Evolutionary conservation across 306 rosid species (phyloP).

Genomic region (Leucaena leucocephala): DNA sequence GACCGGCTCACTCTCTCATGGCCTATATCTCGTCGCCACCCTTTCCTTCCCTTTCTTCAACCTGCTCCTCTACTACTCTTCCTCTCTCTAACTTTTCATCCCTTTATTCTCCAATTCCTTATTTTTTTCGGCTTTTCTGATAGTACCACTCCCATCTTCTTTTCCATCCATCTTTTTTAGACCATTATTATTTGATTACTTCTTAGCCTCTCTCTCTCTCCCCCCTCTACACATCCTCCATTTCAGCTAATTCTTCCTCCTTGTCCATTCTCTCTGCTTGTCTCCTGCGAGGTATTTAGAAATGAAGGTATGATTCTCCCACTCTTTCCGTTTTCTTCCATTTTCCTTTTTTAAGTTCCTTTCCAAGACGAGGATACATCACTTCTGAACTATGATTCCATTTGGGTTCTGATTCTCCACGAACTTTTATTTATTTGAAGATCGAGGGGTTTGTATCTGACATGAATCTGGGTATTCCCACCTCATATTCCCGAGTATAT

Average conservation of each 20-base stretch:
- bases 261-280: constrained; percentile 17
- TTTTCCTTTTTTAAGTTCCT: constrained; percentile 9
- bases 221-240: background rate
- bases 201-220: constrained; percentile 21
- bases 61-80: background rate
- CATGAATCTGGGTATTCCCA: constrained; percentile 33
- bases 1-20: background rate
- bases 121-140: constrained; percentile 72
- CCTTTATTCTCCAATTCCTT: constrained; percentile 62
- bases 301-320: constrained; percentile 73
- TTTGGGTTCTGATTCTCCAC: constrained; percentile 35
- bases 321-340: constrained; percentile 14
- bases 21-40: background rate
- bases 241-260: background rate
- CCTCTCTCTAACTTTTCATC: constrained; percentile 25
- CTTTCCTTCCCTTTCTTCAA: constrained; percentile 2
- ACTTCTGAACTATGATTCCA: constrained; percentile 15
- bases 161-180: constrained; percentile 34
- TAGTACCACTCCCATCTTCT: constrained; percentile 13
- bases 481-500: constrained; percentile 28
- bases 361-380: constrained; percentile 11
- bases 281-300: constrained; percentile 21
- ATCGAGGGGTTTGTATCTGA: background rate
- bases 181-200: constrained; percentile 54
- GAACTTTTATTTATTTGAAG: constrained; percentile 15